Percentiles rank a stretch among this genome's conserved stretches.
phyloP scores from a whole-genome alignment of 768 basidiomycete genomes.

The Suillus spraguei region DNA sequence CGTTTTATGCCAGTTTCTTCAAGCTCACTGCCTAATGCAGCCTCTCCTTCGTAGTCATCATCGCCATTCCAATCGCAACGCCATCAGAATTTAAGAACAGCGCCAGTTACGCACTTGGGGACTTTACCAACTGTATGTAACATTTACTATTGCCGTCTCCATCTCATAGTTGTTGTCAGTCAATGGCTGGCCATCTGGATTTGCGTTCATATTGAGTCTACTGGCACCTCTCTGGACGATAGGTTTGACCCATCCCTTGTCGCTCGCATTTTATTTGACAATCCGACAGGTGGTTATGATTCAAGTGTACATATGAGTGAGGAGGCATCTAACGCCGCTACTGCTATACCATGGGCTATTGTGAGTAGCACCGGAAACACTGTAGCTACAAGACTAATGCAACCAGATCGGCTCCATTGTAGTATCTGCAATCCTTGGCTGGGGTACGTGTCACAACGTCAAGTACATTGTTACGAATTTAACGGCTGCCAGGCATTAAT shows the following conservation, averaged over 20 bases:
- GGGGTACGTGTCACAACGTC: constrained; percentile 42
- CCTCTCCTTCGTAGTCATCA: constrained; percentile 33
- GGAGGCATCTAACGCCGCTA: constrained; percentile 69
- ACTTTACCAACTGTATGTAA: constrained; percentile 36
- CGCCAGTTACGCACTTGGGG: constrained; percentile 40
- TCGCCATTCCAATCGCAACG: constrained; percentile 43
- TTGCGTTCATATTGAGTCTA: constrained; percentile 45
- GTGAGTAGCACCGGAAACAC: constrained; percentile 27
- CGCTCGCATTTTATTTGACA: constrained; percentile 24
- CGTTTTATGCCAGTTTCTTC: neutral
- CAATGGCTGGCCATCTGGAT: constrained; percentile 45
- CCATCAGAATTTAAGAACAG: constrained; percentile 40
- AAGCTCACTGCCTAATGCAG: neutral
- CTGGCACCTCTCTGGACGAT: constrained; percentile 40
- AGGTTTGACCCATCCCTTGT: constrained; percentile 21
- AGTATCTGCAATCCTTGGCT: constrained; percentile 59
- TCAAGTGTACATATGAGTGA: constrained; percentile 69
- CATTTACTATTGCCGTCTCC: constrained; percentile 14
- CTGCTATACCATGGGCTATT: constrained; percentile 72
- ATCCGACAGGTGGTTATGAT: constrained; percentile 43
- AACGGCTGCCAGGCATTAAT: constrained; percentile 44
- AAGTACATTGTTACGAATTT: neutral
- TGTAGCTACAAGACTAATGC: constrained; percentile 37
- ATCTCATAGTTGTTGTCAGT: constrained; percentile 20
- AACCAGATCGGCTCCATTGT: constrained; percentile 44